Conservation (phyloP, 192 early-diverging fungal genomes). For the Rhizophagus sp. region DNA sequence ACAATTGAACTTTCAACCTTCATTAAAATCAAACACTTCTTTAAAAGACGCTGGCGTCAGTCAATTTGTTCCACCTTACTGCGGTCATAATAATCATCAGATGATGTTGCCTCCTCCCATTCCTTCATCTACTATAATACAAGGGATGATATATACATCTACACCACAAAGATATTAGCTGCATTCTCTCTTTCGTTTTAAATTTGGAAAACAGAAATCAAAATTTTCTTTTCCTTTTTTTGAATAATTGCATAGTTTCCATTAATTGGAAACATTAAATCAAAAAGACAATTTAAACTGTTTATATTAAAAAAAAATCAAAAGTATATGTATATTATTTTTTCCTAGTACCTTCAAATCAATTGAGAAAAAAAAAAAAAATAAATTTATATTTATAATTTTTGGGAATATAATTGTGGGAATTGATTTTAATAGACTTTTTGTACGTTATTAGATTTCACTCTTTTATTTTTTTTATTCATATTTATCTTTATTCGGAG, state of each 20-base stretch:
- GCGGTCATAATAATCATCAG: not conserved
- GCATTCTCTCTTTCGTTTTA: not conserved
- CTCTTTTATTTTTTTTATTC: too few relatives aligned
- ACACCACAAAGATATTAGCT: not conserved
- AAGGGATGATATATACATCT: not conserved
- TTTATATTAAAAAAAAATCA: not conserved
- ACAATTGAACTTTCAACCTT: not conserved
- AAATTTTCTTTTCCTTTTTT: not conserved
- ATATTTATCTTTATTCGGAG: too few relatives aligned
- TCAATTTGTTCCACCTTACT: not conserved
- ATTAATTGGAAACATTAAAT: not conserved
- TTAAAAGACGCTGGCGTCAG: not conserved
- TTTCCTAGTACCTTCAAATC: not conserved
- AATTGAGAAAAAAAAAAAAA: not conserved
- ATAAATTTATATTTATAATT: not conserved
- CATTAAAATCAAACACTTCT: not conserved
- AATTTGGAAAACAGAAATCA: not conserved
- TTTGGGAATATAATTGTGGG: too few relatives aligned
- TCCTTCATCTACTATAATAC: conserved; percentile 1
- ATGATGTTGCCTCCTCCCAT: not conserved
- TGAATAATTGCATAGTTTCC: not conserved
- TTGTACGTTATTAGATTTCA: too few relatives aligned
- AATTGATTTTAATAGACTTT: too few relatives aligned
- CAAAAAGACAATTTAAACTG: not conserved
- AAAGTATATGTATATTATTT: not conserved